Evolutionary conservation across 2,329 filamentous ascomycete species (phyloP).

Genomic region (Pezicula neosporulosa): DNA sequence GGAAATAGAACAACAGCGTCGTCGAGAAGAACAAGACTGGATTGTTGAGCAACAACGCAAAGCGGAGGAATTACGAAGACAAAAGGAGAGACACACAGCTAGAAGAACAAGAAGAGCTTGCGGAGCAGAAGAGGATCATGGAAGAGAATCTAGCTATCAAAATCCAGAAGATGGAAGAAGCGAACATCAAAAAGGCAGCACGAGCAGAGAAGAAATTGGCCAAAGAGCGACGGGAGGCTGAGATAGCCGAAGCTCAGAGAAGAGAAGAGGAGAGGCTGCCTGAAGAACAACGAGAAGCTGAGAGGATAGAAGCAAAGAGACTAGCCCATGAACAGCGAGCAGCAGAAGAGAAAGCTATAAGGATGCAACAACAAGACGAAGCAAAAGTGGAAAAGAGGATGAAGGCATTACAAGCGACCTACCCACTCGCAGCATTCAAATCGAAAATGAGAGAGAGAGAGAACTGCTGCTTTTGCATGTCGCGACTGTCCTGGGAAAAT

Average conservation of each 20-base stretch:
- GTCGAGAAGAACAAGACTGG: background rate
- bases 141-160: background rate
- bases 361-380: background rate
- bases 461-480: background rate
- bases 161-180: background rate
- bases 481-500: background rate
- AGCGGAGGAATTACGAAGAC: background rate
- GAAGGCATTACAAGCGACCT: background rate
- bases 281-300: background rate
- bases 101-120: background rate
- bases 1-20: background rate
- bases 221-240: background rate
- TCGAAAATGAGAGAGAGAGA: background rate
- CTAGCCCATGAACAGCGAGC: background rate
- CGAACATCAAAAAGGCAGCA: background rate
- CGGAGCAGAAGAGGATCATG: background rate
- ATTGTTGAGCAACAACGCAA: background rate
- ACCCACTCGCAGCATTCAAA: background rate
- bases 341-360: background rate
- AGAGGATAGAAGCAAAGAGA: background rate
- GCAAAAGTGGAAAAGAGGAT: background rate
- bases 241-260: background rate
- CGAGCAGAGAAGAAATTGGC: background rate
- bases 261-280: background rate
- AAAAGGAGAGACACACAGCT: background rate